phyloP scores from a whole-genome alignment of 495 filamentous ascomycete genomes.

The Aspergillus sclerotiicarbonarius region DNA sequence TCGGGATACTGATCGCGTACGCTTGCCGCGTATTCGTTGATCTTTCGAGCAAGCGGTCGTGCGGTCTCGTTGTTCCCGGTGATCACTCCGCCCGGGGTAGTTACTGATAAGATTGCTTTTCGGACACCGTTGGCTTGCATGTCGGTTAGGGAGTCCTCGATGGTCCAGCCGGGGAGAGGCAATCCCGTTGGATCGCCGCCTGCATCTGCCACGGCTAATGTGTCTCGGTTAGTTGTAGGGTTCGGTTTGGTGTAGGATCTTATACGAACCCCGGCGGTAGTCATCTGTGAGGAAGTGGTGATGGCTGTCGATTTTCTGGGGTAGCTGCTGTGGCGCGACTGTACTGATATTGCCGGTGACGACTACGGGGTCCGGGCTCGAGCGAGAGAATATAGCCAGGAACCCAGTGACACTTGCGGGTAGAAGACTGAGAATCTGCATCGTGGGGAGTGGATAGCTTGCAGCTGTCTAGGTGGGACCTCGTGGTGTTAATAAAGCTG shows the following conservation, averaged over 20 bases:
- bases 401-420: background rate
- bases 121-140: slow-evolving; percentile 33
- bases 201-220: slow-evolving; percentile 25
- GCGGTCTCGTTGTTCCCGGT: slow-evolving; percentile 14
- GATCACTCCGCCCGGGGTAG: slow-evolving; percentile 44
- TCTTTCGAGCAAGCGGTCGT: slow-evolving; percentile 34
- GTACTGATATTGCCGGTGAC: background rate
- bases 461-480: background rate
- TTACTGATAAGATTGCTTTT: slow-evolving; percentile 47
- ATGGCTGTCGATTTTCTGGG: slow-evolving; percentile 38
- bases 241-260: background rate
- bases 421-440: background rate
- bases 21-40: slow-evolving; percentile 42
- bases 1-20: slow-evolving; percentile 39
- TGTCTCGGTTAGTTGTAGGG: background rate
- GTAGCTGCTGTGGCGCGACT: background rate
- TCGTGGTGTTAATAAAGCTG: background rate
- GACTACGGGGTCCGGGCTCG: background rate
- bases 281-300: slow-evolving; percentile 41
- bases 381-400: background rate
- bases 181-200: slow-evolving; percentile 37
- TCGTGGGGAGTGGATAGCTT: background rate
- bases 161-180: slow-evolving; percentile 36
- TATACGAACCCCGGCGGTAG: slow-evolving; percentile 32
- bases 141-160: slow-evolving; percentile 27